Evolutionary conservation across 768 basidiomycete species (phyloP).

Genomic region (Albatrellus ellisii): DNA sequence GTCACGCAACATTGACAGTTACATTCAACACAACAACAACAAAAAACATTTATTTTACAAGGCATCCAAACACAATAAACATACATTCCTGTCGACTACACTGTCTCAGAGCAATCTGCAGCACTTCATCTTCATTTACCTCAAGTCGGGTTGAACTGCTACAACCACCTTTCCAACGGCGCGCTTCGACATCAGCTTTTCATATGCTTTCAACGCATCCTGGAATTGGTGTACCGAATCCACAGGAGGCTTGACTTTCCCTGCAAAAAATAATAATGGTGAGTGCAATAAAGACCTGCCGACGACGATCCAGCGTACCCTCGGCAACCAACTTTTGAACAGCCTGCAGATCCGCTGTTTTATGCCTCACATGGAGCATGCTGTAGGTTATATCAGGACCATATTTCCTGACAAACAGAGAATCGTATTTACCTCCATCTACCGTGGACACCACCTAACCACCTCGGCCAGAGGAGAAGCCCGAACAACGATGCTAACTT

Average conservation of each 20-base stretch:
- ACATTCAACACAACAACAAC: too few species aligned
- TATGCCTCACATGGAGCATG: slow-evolving; percentile 21
- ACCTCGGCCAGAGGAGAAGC: slow-evolving; percentile 25
- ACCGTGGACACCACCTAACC: slow-evolving; percentile 40
- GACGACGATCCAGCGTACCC: slow-evolving; percentile 21
- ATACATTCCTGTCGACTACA: too few species aligned
- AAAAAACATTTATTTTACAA: too few species aligned
- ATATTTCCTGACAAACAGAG: not conserved
- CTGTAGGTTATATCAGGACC: slow-evolving; percentile 14
- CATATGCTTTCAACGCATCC: slow-evolving; percentile 48
- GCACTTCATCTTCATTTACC: slow-evolving; percentile 5
- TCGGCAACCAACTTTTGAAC: slow-evolving; percentile 23
- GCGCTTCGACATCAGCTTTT: slow-evolving; percentile 37
- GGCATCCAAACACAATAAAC: too few species aligned
- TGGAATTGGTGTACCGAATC: slow-evolving; percentile 49
- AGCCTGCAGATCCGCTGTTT: slow-evolving; percentile 22
- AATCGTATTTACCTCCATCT: slow-evolving; percentile 28
- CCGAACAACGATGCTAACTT: slow-evolving; percentile 3
- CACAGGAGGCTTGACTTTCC: slow-evolving; percentile 37
- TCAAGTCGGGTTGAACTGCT: slow-evolving; percentile 24
- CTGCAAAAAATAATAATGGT: slow-evolving; percentile 17
- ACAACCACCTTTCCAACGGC: slow-evolving; percentile 60
- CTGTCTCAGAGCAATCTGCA: too few species aligned
- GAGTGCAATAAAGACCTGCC: not conserved
- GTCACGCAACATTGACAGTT: too few species aligned